Percentiles rank a stretch among this genome's conserved stretches.
Conservation (phyloP, 306 rosid species). For the Dalbergia cultrata region DNA sequence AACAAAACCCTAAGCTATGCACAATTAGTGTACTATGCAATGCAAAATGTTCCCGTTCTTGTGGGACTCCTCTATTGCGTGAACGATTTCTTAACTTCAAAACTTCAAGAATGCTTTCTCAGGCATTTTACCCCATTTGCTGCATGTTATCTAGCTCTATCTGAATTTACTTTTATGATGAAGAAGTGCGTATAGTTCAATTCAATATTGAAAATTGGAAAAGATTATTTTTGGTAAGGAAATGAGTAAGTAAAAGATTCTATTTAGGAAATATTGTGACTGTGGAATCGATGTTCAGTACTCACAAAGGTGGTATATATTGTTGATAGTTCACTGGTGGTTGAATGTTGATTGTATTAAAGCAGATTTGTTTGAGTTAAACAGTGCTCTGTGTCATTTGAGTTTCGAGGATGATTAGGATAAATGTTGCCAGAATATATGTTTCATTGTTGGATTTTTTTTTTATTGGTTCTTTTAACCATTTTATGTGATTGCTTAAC, state of each 20-base stretch:
- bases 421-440: slow-evolving; percentile 22
- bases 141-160: neutral
- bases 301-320: neutral
- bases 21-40: neutral
- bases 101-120: neutral
- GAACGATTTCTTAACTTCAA: neutral
- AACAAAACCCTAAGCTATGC: neutral
- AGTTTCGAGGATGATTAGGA: slow-evolving; percentile 17
- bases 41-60: neutral
- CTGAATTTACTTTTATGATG: neutral
- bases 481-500: neutral
- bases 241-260: neutral
- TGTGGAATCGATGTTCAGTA: neutral
- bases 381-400: neutral
- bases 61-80: neutral
- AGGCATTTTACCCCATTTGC: neutral
- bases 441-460: neutral
- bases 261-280: neutral
- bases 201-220: neutral
- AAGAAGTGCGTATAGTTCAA: neutral
- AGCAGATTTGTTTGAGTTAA: neutral
- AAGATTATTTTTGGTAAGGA: neutral
- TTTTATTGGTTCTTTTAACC: neutral
- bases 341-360: slow-evolving; percentile 3
- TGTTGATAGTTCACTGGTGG: slow-evolving; percentile 8